Base-by-base conservation (phyloP, 2,329 filamentous ascomycete genomes). In the Trichoderma endophyticum region DNA sequence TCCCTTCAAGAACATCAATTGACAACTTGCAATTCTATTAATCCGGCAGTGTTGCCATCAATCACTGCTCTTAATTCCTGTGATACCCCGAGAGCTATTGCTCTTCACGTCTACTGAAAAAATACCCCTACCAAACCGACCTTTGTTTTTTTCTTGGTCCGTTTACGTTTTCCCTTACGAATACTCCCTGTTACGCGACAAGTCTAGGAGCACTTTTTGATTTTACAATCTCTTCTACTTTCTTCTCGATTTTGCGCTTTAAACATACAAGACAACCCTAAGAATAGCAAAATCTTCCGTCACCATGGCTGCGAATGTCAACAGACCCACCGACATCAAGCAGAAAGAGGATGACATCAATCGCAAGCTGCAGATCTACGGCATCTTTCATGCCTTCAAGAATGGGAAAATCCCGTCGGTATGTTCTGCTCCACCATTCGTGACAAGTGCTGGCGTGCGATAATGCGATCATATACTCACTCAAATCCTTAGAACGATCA, bases 341-440 rank as follows among this genome's bases (percentile, higher is more conserved):
- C 82, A 88, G 81, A 95, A 95, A 87, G 93, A 97, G 85, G 88
- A 88, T 76, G 91, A 97, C 81, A 91, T 98, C 83, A 96, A 96
- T 83, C 90, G 91, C 81, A 99, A 99, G 86, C 90, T 99, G 66
- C 95, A 98, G 83, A 84, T 98, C 48, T 99, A 97, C 79, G 96
- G 95, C 79, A 98, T 98, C 82, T 89, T 91, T 83, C 83, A 81
- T 86, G 95, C 94, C 67, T 98, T 98, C 82, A 87, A 92, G 79
- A 89, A 90, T 77, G 95, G 95, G 85, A 98, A 98, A 82, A 91
- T 95, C 60, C 95, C 95, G 74, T 97, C 95, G 78, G 90, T 95
- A 88, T 80, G 90, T 85, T 64, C 1, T 12, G 18, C 7, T 18
- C 32, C 34, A 24, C 30, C 6, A 21, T 12, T 51, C 4, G 43